Base-by-base conservation (phyloP, 768 basidiomycete species). In the Neoboletus subvelutipes region DNA sequence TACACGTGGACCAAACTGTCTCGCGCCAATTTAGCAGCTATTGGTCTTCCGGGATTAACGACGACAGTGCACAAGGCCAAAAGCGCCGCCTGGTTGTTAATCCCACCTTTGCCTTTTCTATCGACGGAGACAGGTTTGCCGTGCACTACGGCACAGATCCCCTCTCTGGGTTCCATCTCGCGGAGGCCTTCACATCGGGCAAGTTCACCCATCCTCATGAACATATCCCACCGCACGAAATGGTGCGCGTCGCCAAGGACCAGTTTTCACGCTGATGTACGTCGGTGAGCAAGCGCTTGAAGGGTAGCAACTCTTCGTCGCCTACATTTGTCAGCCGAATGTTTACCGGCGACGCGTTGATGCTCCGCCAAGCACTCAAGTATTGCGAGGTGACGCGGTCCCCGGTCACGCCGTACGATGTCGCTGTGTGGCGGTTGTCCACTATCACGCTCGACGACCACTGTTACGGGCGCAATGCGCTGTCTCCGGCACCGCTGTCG, bases 121-220 rank as follows among this genome's bases (percentile, higher is more conserved):
- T 63, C n/a, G 54, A 66, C 1, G 64, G 69, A 1, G 63, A 68
- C 29, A 62, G 55, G 45, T 70, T 67, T 22, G 28, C 70, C 0
- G 61, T 68, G 1, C 70, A 72, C 31, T 72, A 70, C 28, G 70
- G 62, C n/a, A 65, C 66, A 0, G 72, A 70, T 52, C 63, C 68
- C 12, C 55, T 70, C 34, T 29, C n/a, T 0, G 67, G 68, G 12
- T 72, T 73, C 39, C 71, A 73, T 41, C 64, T 70, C 18, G 72
- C 70, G 1, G 70, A 72, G 36, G 56, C 55, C 0, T 64, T 64
- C 18, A 17, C 55, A 10, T 61, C 65, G 3, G 59, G 56, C 2
- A 56, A 46, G 33, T 63, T 55, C 13, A 42, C 26, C n/a, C 28
- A 17, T 11, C 45, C 29, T 18, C 37, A 24, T 0, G 54, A 56